Base-by-base conservation (phyloP, 768 basidiomycete species). In the Leccinum rimulosum region DNA sequence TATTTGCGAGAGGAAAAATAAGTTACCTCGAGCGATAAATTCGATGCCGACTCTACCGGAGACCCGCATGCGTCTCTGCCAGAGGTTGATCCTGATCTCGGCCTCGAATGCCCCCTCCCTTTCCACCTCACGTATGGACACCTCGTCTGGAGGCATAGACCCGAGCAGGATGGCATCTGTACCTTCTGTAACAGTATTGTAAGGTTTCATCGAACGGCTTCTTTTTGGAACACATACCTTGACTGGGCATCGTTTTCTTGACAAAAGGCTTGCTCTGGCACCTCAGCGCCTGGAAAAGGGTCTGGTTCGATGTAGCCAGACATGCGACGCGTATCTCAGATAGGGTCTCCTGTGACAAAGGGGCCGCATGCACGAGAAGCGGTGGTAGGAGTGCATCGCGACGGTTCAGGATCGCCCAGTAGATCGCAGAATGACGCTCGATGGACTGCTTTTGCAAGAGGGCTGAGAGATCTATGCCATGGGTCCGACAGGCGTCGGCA, bases 61-160 rank as follows among this genome's bases (percentile, higher is more conserved):
- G 14, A 88, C 80, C 27, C 83, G 76, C 87, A 91, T 86, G n/a
- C 89, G 78, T 64, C 83, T 85, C 69, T 87, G 86, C 70, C 89
- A 91, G 47, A 82, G 77, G 19, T 80, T 77, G 19, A 86, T 75
- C 22, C 74, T 54, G 19, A 70, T 61, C 6, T 71, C 65, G 19
- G 78, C 83, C 0, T 76, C 79, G 59, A 91, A 91, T 0, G 80
- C 75, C 0, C 81, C 82, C 50, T 82, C 79, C 0, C 77, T 77
- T 0, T 73, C 72, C 4, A 82, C 61, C 57, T 88, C 82, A 45
- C 80, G 77, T 19, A 89, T 80, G 4, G 71, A 69, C n/a, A 88
- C 73, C 15, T 80, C 77, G 63, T 90, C 88, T 3, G 78, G 75
- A 2, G 83, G 66, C 73, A 80, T 78, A 62, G 68, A 56, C 10